A percentile compares a stretch with the other conserved stretches of the same genome.
Evolutionary conservation across 202 grass and related monocot species (phyloP).

Genomic region (Tripidium arundinaceum): DNA sequence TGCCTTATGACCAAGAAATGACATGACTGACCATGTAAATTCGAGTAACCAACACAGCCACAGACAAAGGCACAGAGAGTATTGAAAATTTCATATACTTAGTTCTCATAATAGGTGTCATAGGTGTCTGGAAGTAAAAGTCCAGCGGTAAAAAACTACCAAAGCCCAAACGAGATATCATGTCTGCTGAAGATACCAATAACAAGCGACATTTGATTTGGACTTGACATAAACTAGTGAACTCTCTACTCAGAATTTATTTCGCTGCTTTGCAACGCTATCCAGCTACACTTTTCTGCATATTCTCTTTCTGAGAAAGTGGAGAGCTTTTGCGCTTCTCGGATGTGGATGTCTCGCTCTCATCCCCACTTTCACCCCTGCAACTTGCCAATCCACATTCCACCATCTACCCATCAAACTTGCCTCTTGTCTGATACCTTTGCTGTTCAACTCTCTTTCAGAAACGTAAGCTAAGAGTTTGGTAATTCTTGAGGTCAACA

Average conservation of each 20-base stretch:
- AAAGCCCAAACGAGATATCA: conserved; percentile 14
- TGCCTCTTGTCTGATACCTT: background rate
- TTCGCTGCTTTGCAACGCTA: background rate
- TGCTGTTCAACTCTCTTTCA: background rate
- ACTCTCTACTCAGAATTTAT: background rate
- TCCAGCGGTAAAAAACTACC: background rate
- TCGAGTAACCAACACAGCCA: background rate
- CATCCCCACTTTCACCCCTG: background rate
- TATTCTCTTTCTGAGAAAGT: conserved; percentile 25
- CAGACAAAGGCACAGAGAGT: background rate
- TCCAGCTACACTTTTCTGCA: background rate
- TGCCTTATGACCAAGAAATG: background rate
- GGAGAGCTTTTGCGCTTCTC: background rate
- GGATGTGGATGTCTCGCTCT: conserved; percentile 23
- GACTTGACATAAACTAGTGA: background rate
- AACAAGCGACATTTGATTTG: background rate
- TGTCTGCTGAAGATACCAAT: conserved; percentile 10
- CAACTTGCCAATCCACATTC: background rate
- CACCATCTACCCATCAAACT: background rate
- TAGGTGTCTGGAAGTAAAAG: background rate
- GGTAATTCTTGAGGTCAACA: background rate
- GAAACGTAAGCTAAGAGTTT: background rate
- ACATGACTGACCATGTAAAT: background rate
- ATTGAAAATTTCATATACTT: conserved; percentile 2
- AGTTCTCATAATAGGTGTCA: conserved; percentile 9